Conservation (phyloP, 768 basidiomycete genomes). For the Trametes sanguinea region DNA sequence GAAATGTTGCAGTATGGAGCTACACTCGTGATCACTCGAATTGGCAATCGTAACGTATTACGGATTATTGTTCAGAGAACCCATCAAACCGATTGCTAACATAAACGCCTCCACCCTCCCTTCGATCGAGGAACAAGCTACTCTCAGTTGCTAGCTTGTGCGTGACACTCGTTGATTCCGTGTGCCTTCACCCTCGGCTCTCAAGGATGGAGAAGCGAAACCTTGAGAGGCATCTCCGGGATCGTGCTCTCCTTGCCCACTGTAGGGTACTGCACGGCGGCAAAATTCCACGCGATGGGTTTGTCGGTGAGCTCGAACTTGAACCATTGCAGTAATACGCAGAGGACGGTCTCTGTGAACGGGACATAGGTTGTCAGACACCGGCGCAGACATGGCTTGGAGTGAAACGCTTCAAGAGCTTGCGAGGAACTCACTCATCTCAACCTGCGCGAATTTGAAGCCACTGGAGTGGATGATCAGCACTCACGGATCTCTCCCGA, state of each 20-base stretch:
- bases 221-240: slow-evolving; percentile 23
- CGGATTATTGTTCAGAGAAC: too few relatives aligned
- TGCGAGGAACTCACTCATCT: slow-evolving; percentile 10
- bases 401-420: too few relatives aligned
- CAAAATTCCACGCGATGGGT: slow-evolving; percentile 24
- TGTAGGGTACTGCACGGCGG: slow-evolving; percentile 23
- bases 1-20: too few relatives aligned
- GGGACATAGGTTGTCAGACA: background rate
- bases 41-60: too few relatives aligned
- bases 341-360: slow-evolving; percentile 20
- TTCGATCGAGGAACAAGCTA: too few relatives aligned
- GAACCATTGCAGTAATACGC: slow-evolving; percentile 19
- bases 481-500: background rate
- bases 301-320: slow-evolving; percentile 22
- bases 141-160: too few relatives aligned
- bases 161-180: too few relatives aligned
- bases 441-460: slow-evolving; percentile 24
- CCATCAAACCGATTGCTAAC: too few relatives aligned
- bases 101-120: too few relatives aligned
- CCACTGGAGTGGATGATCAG: slow-evolving; percentile 7
- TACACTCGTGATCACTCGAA: too few relatives aligned
- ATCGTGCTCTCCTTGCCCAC: slow-evolving; percentile 13
- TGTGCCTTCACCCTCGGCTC: too few relatives aligned
- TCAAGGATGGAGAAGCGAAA: slow-evolving; percentile 11
- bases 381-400: background rate